A percentile compares a stretch with the other conserved stretches of the same genome.
Evolutionary conservation across 2,329 filamentous ascomycete species (phyloP).

Genomic region (Neospermospora avenae): DNA sequence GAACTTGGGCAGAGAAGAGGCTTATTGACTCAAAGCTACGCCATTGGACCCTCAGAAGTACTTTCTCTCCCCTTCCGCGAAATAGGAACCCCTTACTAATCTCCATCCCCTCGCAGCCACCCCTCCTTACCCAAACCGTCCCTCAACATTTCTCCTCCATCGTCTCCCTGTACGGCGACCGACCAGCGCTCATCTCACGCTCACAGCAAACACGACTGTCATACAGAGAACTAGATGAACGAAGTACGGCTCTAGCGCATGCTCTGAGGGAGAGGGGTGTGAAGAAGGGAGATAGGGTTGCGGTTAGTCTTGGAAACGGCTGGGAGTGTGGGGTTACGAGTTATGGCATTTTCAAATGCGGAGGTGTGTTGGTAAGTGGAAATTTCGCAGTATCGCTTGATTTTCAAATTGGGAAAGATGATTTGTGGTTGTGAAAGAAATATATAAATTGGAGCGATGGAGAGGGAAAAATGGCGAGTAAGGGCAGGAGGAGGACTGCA

Average conservation of each 20-base stretch:
- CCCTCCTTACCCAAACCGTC: constrained; percentile 65
- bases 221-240: constrained; percentile 70
- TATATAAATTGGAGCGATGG: no score
- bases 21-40: constrained; percentile 34
- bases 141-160: constrained; percentile 68
- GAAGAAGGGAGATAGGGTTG: constrained; percentile 77
- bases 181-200: constrained; percentile 54
- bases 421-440: no score
- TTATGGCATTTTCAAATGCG: constrained; percentile 90
- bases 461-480: no score
- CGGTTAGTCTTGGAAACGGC: constrained; percentile 81
- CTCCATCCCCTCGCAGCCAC: constrained; percentile 47
- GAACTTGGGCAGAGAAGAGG: constrained; percentile 19
- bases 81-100: constrained; percentile 11
- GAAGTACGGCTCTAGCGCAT: constrained; percentile 72
- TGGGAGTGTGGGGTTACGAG: constrained; percentile 80
- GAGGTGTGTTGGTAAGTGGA: constrained; percentile 69
- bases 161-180: constrained; percentile 62
- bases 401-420: background rate
- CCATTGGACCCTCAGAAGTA: constrained; percentile 37
- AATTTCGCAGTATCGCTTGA: background rate
- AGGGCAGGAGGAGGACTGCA: no score
- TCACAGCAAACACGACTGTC: constrained; percentile 57
- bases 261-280: constrained; percentile 70
- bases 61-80: constrained; percentile 9